Conservation (phyloP, 2,329 filamentous ascomycete species). For the Botrytis fabae region DNA sequence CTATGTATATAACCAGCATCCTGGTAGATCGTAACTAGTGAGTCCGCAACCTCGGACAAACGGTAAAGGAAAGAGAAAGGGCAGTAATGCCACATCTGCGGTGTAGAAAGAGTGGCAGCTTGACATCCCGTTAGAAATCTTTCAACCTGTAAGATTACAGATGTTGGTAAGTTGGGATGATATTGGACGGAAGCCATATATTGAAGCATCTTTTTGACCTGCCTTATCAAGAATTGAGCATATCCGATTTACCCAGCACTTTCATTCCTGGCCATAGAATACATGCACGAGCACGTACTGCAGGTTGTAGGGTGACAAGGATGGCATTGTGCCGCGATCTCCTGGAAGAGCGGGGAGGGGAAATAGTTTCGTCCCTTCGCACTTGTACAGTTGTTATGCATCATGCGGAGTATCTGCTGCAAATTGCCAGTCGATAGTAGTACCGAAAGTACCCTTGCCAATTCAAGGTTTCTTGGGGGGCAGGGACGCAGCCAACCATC, state of each 20-base stretch:
- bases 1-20: not conserved
- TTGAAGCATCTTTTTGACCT: not conserved
- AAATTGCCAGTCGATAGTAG: not conserved
- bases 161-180: not conserved
- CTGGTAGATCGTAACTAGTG: not conserved
- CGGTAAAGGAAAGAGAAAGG: not conserved
- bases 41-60: not conserved
- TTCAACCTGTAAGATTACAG: not conserved
- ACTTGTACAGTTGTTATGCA: not conserved
- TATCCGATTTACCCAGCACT: slow-evolving; percentile 27
- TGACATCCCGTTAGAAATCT: not conserved
- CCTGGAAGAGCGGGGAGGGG: not conserved
- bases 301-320: not conserved
- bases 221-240: slow-evolving; percentile 7
- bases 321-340: not conserved
- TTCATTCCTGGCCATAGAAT: slow-evolving; percentile 31
- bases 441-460: not conserved
- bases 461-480: not conserved
- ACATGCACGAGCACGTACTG: slow-evolving; percentile 28
- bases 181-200: not conserved
- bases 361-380: not conserved
- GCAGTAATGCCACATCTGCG: not conserved
- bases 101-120: not conserved
- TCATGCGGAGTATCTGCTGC: not conserved
- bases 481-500: not conserved